Evolutionary conservation across 192 early-diverging fungal species (phyloP).

Genomic region (Umbelopsis sp.): DNA sequence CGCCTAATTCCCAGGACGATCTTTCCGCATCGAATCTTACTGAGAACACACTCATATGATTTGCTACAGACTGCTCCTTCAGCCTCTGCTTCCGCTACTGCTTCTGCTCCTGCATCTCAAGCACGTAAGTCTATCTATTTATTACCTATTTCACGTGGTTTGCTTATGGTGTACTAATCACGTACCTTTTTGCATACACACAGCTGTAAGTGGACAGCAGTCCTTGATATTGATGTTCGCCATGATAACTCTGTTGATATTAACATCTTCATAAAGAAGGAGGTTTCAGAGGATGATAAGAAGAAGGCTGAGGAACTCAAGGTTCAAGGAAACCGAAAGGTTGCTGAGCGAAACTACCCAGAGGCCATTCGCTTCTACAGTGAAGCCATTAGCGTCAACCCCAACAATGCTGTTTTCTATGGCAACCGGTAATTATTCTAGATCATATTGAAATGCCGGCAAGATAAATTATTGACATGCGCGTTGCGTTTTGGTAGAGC

Average conservation of each 20-base stretch:
- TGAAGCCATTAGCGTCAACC: slow-evolving; percentile 85
- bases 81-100: slow-evolving; percentile 28
- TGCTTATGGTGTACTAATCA: not conserved
- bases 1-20: not conserved
- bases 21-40: not conserved
- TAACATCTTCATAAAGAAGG: not conserved
- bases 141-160: not conserved
- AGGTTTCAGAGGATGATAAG: slow-evolving; percentile 63
- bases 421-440: slow-evolving; percentile 78
- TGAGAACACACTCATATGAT: not conserved
- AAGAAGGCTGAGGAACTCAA: slow-evolving; percentile 90
- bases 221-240: not conserved
- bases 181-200: not conserved
- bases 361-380: slow-evolving; percentile 89
- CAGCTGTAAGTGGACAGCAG: slow-evolving; percentile 23
- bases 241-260: not conserved
- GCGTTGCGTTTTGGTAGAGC: slow-evolving; percentile 66
- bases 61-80: slow-evolving; percentile 30
- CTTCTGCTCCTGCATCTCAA: slow-evolving; percentile 25
- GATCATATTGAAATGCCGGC: not conserved
- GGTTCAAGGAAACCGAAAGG: slow-evolving; percentile 76
- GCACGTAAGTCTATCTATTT: slow-evolving; percentile 23
- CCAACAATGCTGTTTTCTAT: slow-evolving; percentile 91
- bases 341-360: slow-evolving; percentile 80
- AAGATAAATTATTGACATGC: not conserved